Base-by-base conservation (phyloP, 257 asterid species). In the Salvia splendens region DNA sequence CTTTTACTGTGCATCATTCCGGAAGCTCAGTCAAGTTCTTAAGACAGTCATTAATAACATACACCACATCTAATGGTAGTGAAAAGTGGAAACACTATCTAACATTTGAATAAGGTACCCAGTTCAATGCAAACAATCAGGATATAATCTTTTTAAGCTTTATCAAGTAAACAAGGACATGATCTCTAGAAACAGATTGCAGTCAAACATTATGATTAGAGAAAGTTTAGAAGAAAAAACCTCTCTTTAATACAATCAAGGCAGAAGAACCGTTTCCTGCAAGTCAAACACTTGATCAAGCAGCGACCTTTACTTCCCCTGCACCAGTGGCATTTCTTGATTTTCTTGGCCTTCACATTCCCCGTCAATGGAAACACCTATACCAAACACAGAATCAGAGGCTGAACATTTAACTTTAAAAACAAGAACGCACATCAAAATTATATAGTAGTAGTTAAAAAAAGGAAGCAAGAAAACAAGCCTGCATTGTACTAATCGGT, bases 241-340 rank as follows among this genome's bases (percentile, higher is more conserved):
- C 99, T 86, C 62, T 85, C 85, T 77, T 87, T 85, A 49, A 94
- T 76, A 60, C 99, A 94, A 32, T 71, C 87, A 57, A 72, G 47
- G 70, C 99, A 91, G 73, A 88, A 94, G 83, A 75, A 85, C n/a
- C 84, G 95, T 40, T 85, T 91, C 73, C 80, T 84, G 82, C 97
- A 91, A 67, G 86, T 76, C 81, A 79, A 79, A 68, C 99, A 91
- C 84, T 79, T 91, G 75, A 84, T 84, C 75, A 91, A 77, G 74
- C 77, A 59, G 48, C 81, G 78, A 15, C 68, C 48, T 32, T 72
- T 77, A 58, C 77, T 81, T 63, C 77, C 86, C 75, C 86, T 86
- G 81, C 98, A 94, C 96, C 96, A 94, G 75, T 94, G 99, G 64
- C 98, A 94, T 72, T 83, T 87, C 89, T 69, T 88, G 28, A 77